These are phyloP conservation scores for Lactarius indigo DNA, from an alignment of 768 basidiomycete species.

Conservation along the genomic window DNA sequence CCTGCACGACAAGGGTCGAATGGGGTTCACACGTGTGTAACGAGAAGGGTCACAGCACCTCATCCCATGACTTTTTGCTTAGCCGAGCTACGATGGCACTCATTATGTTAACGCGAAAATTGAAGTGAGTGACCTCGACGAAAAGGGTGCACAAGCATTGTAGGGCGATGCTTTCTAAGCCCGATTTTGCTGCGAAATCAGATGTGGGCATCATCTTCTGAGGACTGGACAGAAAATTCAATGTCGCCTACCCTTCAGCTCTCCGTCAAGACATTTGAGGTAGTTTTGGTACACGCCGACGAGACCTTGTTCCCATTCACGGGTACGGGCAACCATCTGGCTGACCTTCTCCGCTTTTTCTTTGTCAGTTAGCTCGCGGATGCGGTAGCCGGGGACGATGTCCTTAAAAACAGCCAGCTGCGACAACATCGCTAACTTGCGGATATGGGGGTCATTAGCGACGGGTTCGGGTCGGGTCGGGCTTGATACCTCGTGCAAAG, in stretches of 20 bases:
- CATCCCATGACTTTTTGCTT: conserved; percentile 86
- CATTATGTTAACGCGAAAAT: conserved; percentile 92
- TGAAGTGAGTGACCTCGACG: conserved; percentile 88
- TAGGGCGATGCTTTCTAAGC: conserved; percentile 65
- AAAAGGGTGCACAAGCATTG: conserved; percentile 87
- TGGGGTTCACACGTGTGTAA: conserved; percentile 19
- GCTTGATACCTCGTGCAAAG: conserved; percentile 69
- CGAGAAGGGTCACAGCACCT: conserved; percentile 46
- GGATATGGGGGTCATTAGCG: conserved; percentile 73
- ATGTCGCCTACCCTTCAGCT: conserved; percentile 69
- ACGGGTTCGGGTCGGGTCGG: conserved; percentile 68
- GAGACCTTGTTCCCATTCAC: conserved; percentile 96
- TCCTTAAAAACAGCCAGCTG: conserved; percentile 95
- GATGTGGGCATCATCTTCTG: neutral
- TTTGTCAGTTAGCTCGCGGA: conserved; percentile 83
- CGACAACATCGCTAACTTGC: conserved; percentile 85
- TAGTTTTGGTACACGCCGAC: conserved; percentile 86
- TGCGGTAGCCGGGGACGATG: conserved; percentile 92
- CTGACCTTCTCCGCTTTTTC: conserved; percentile 93
- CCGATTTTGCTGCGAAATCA: conserved; percentile 49
- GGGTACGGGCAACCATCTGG: conserved; percentile 83
- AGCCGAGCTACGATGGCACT: conserved; percentile 77
- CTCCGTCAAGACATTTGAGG: conserved; percentile 77
- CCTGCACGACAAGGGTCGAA: conserved; percentile 42
- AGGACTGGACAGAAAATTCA: conserved; percentile 16